Base-by-base conservation (phyloP, 208 protist genomes). In the Strigomonas oncopelti region DNA sequence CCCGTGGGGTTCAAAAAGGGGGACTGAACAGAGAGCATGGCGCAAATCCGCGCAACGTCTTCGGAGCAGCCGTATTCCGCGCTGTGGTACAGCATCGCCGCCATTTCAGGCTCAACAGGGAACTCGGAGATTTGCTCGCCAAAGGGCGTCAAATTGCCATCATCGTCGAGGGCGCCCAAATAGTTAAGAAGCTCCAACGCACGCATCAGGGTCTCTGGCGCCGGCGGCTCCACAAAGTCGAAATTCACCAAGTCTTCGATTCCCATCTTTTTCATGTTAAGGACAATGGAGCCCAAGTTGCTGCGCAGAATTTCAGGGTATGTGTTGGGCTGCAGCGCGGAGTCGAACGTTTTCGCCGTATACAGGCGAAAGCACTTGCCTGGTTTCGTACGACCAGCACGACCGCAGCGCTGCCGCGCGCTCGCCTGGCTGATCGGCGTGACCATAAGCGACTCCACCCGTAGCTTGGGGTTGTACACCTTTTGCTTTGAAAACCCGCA, bases 401-500 rank as follows among this genome's bases (percentile, higher is more conserved):
- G 87, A 51, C 97, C 97, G 53, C 90, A 93, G 24, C 98, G 84
- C 80, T 99, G 98, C 25, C 84, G 87, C 1, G 98, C 97, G 16
- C 95, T 95, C 7, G 98, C 98, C 72, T 99, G 93, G 36, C 92
- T 98, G 68, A 99, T 99, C 0, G 98, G 98, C 0, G 93, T 94
- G 2, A 99, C 97, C 5, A 98, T 82, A 25, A 99, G 85, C 18
- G 94, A 97, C 67, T 99, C 97, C 64, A 99, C 98, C 32, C 98
- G 97, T 13, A 98, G 84, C 74, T 98, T 97, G 0, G 98, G 85
- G 83, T 99, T 99, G 77, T 97, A 99, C 42, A 88, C 82, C 69
- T 99, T 99, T 75, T 99, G 97, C 77, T 99, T 99, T 14, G 87
- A 92, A 55, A 99, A 98, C 0, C 98, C 98, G n/a, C 97, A 97